Conservation (phyloP, 495 filamentous ascomycete genomes). For the Aspergillus kassunensis region DNA sequence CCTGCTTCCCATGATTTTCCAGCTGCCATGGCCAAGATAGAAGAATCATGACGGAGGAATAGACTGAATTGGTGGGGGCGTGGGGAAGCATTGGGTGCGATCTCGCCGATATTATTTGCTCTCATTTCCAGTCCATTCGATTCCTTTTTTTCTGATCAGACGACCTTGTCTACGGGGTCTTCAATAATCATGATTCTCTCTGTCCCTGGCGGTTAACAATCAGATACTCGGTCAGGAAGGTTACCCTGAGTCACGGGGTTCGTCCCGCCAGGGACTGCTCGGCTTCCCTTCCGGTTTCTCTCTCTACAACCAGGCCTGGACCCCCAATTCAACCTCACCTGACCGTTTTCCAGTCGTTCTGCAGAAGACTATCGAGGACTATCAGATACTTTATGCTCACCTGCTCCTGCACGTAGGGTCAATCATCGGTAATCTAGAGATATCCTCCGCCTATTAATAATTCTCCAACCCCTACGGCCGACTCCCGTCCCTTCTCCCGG, state of each 20-base stretch:
- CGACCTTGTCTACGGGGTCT: conserved; percentile 23
- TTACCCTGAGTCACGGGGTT: neutral
- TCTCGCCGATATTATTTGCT: conserved; percentile 4
- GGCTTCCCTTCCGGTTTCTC: neutral
- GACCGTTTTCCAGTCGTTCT: neutral
- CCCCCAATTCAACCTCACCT: conserved; percentile 3
- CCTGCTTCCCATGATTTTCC: neutral
- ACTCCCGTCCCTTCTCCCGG: conserved; percentile 2
- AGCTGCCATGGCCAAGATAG: too few relatives aligned
- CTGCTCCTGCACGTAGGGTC: neutral
- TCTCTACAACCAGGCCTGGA: neutral
- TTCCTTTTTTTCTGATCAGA: conserved; percentile 43
- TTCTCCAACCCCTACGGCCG: neutral
- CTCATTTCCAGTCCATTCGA: conserved; percentile 9
- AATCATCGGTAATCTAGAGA: neutral
- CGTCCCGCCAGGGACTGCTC: neutral
- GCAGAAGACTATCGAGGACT: conserved; percentile 1
- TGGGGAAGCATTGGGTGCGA: conserved; percentile 17
- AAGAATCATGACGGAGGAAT: conserved; percentile 21
- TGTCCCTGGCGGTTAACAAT: conserved; percentile 1
- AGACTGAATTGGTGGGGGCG: conserved; percentile 20
- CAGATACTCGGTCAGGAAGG: conserved; percentile 10
- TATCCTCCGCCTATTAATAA: neutral
- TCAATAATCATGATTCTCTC: neutral
- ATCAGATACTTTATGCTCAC: neutral